Conservation (phyloP, 768 basidiomycete species). For the Crepidotus variabilis region DNA sequence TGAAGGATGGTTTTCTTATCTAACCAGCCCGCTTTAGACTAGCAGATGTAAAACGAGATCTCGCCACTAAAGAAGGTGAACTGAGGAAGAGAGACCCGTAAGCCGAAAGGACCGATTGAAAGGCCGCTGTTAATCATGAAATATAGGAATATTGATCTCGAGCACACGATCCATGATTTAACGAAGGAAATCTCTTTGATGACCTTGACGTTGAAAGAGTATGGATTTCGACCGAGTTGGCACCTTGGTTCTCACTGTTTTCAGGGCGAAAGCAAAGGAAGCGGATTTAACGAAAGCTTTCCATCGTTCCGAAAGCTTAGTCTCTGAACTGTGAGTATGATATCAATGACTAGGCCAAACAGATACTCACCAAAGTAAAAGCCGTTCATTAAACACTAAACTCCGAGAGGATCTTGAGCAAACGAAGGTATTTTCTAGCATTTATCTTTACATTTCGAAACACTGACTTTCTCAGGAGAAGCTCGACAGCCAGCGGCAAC, state of each 20-base stretch:
- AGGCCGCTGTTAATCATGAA: not conserved
- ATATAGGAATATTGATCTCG: constrained; percentile 8
- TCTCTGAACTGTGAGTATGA: not conserved
- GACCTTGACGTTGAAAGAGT: constrained; percentile 1
- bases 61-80: constrained; percentile 17
- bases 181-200: constrained; percentile 5
- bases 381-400: not conserved
- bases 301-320: not conserved
- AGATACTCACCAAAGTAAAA: not conserved
- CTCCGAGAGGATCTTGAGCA: not conserved
- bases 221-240: not conserved
- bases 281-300: not conserved
- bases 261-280: not conserved
- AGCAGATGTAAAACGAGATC: constrained; percentile 19
- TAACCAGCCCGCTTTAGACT: constrained; percentile 11
- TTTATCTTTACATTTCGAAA: not conserved
- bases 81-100: constrained; percentile 13
- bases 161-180: constrained; percentile 7
- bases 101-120: not conserved
- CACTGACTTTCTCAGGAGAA: not conserved
- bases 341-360: not conserved
- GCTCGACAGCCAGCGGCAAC: too few relatives aligned
- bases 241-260: not conserved
- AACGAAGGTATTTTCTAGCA: not conserved
- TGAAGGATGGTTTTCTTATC: not conserved